Base-by-base conservation (phyloP, 2,329 filamentous ascomycete species). In the Pestalotiopsis sp. region DNA sequence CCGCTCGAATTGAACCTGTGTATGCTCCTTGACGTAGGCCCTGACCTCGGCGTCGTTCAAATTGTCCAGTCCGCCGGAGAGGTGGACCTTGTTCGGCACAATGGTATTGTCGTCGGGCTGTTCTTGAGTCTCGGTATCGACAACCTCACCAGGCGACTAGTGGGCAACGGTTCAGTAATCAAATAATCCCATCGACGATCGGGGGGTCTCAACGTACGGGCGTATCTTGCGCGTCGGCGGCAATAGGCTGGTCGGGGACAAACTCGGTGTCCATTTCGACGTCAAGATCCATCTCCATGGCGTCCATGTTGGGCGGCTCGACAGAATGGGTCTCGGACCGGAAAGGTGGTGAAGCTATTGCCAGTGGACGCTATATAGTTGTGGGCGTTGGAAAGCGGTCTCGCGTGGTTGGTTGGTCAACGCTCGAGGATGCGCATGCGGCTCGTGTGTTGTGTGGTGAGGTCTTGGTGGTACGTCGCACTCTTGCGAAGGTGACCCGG, bases 1-100 rank as follows among this genome's bases (percentile, higher is more conserved):
- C 70, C 88, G 86, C 67, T 87, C 83, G 68, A 90, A 84, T 65
- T 82, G 76, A 67, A 86, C 84, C 14, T 80, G 78, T 45, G 85
- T 82, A 78, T 96, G 88, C 71, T 93, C 86, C 62, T 84, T 81
- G 9, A 93, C 88, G 74, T 94, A 98, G 69, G 87, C 84, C 74
- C 92, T 91, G 74, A 98, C 91, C 71, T 97, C 90, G 67, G 90
- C 87, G 36, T 94, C 94, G 39, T 92, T 93, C 77, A 98, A 84
- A 58, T 91, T 89, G 76, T 97, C 92, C 3, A 98, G 86, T 20
- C 59, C 59, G 23, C 95, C 95, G 69, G 90, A 89, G 65, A 99
- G 83, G 79, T 98, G 91, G n/a, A 98, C 81, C 78, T 96, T 96
- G 76, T 89, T 84, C 20, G 85, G 84, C 11, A 81, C 76, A 3